These are phyloP conservation scores for Durusdinium trenchii DNA, from an alignment of 73 alveolate species.

Conservation along the genomic window DNA sequence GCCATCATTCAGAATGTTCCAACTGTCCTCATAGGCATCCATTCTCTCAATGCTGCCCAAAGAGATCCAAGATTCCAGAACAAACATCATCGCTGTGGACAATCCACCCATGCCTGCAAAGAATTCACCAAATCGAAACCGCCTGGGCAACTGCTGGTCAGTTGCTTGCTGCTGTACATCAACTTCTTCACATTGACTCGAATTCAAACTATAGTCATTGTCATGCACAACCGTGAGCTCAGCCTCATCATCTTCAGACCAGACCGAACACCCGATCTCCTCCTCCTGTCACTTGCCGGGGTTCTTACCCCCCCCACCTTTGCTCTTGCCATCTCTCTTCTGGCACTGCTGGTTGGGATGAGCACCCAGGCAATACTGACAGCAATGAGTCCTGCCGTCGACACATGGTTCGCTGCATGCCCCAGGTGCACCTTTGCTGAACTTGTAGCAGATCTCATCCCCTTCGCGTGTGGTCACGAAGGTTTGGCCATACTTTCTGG, in stretches of 20 bases:
- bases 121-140: background rate
- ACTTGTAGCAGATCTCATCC: background rate
- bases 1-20: background rate
- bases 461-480: background rate
- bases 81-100: background rate
- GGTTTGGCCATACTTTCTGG: constrained; percentile 9
- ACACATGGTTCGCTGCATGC: constrained; percentile 41
- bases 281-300: background rate
- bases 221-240: background rate
- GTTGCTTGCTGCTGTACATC: too few relatives aligned
- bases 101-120: constrained; percentile 5
- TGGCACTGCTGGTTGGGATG: background rate
- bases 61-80: background rate
- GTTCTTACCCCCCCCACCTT: background rate
- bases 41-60: background rate
- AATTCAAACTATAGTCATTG: too few relatives aligned
- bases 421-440: background rate
- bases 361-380: constrained; percentile 41
- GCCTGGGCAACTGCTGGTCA: too few relatives aligned
- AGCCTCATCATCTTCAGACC: too few relatives aligned
- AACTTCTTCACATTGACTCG: too few relatives aligned
- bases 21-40: background rate
- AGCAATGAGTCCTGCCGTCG: background rate
- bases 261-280: background rate
- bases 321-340: background rate